Base-by-base conservation (phyloP, 2,329 filamentous ascomycete genomes). In the Tolypocladium pustulatum region DNA sequence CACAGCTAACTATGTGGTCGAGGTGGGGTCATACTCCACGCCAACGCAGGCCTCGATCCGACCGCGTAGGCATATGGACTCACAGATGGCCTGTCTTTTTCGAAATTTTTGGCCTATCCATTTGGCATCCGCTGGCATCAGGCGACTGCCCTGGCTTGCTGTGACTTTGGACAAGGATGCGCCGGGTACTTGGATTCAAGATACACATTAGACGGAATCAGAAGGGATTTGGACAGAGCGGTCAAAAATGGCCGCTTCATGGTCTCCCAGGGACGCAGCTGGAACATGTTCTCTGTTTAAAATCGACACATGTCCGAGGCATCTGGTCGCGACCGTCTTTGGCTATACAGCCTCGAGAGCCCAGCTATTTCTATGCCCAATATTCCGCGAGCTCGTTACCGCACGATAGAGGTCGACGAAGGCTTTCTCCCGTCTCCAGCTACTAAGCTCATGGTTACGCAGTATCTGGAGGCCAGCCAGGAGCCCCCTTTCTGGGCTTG, bases 401-500 rank as follows among this genome's bases (percentile, higher is more conserved):
- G 64, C 61, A 71, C 65, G 51, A 68, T 69, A n/a, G 62, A 67
- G 54, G 62, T 68, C 38, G 66, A 65, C 51, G 58, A 64, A 55
- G 67, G 64, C 46, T 63, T 69, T 46, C 68, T 81, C 22, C 79
- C 79, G 3, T 65, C 67, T 52, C 76, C 78, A 3, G 79, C 79
- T 15, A 73, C 72, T 3, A 77, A 76, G 60, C 70, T 80, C 34
- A 62, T 76, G 62, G 71, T 80, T 55, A 77, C 74, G 22, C 77
- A 79, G 63, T 69, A 75, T 57, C 64, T 77, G 52, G 64, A 72
- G 56, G 60, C 67, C 10, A 70, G 68, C 20, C 67, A 65, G 2
- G 66, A 69, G 30, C 64, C 67, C 3, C 68, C 66, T 0, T 72
- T 65, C 59, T 80, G 76, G 75, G 77, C 74, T 20, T 79, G 73